Base-by-base conservation (phyloP, 2,329 filamentous ascomycete species). In the Dactylonectria estremocensis region DNA sequence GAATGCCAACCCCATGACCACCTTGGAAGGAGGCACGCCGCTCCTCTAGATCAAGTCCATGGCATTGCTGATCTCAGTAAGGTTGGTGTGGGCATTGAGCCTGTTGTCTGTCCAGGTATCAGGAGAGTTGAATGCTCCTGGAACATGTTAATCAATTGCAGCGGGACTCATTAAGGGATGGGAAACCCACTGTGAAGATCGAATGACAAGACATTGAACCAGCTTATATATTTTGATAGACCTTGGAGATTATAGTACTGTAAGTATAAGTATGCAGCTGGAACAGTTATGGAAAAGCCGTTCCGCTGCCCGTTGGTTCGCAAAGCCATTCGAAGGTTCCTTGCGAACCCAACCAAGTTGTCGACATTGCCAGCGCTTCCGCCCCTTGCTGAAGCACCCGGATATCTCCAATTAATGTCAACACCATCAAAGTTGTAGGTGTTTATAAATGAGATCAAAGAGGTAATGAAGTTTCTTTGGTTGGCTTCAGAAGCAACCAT, bases 341-440 rank as follows among this genome's bases (percentile, higher is more conserved):
- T 76, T 0, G 78, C 16, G 76, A 78, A 68, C 3, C 28, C 60
- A 3, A 75, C 71, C 48, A 76, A 80, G 63, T 83, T 82, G 0
- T 63, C 67, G 45, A 68, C 76, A 49, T 86, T 84, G 2, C 74
- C 77, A 0, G 72, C 28, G 0, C 62, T 68, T 3, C 85, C 84
- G 9, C 73, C 73, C 73, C 82, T 77, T 31, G 82, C 81, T 18
- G 78, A 75, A 4, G 83, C 81, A 1, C 28, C 46, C n/a, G 76
- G 78, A 49, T 77, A 76, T 24, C 74, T 74, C 74, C 73, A 75
- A 60, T 78, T 75, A 3, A 0, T 48, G 53, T 70, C 56, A 0
- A 70, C 37, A 11, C 69, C 63, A 31, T 71, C 72, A 33, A 77
- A 74, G 20, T 33, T 60, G 33, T 78, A 74, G 0, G 48, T 69